Evolutionary conservation across 2,329 filamentous ascomycete genomes (phyloP).

Genomic region (Monosporascus sp.): DNA sequence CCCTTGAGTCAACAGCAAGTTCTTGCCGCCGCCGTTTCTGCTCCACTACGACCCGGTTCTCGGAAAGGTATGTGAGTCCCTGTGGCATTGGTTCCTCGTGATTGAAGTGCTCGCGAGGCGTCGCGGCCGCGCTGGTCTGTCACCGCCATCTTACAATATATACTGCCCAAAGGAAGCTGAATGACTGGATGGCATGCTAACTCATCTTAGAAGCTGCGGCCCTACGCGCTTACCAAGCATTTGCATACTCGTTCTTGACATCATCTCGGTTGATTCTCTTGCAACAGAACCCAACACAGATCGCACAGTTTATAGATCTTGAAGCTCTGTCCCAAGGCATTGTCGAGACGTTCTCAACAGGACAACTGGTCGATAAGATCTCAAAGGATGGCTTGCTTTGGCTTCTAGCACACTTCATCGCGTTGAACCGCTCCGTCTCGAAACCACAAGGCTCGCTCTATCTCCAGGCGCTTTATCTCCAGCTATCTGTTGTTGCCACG

Average conservation of each 20-base stretch:
- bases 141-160: too few species aligned
- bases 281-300: conserved; percentile 30
- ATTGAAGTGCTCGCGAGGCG: too few species aligned
- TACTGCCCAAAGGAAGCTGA: too few species aligned
- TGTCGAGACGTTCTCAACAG: conserved; percentile 25
- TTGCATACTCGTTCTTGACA: conserved; percentile 25
- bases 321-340: conserved; percentile 38
- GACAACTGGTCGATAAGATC: conserved; percentile 14
- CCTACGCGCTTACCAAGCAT: conserved; percentile 18
- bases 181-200: neutral
- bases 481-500: conserved; percentile 44
- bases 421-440: conserved; percentile 39
- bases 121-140: too few species aligned
- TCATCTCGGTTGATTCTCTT: conserved; percentile 32
- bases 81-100: neutral
- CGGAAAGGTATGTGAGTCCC: conserved; percentile 14
- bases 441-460: conserved; percentile 26
- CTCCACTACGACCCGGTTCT: conserved; percentile 14
- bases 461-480: conserved; percentile 47
- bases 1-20: conserved; percentile 9
- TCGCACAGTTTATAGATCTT: conserved; percentile 34
- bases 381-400: conserved; percentile 48
- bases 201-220: conserved; percentile 5
- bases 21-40: conserved; percentile 16
- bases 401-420: conserved; percentile 63